These are phyloP conservation scores for Botrytis galanthina DNA, from an alignment of 2,329 filamentous ascomycete species.

Conservation along the genomic window DNA sequence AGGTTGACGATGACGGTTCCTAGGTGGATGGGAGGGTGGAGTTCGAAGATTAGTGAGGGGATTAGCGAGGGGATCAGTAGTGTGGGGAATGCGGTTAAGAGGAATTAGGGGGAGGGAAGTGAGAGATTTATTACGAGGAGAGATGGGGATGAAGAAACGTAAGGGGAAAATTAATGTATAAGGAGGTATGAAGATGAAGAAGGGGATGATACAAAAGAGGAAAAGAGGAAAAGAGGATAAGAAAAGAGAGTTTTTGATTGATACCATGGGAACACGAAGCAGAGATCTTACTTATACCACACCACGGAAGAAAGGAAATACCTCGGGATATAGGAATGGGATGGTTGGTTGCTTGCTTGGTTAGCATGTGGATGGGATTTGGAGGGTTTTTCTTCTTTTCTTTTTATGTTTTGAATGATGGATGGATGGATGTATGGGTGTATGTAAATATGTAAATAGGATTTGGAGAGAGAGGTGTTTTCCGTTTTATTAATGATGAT, in stretches of 20 bases:
- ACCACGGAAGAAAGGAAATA: slow-evolving; percentile 8
- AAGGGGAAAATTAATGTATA: background rate
- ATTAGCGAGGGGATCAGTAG: slow-evolving; percentile 35
- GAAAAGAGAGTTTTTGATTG: slow-evolving; percentile 5
- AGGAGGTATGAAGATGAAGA: background rate
- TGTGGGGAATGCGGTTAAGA: slow-evolving; percentile 33
- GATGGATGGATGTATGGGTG: background rate
- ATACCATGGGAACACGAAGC: slow-evolving; percentile 9
- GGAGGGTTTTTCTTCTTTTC: background rate
- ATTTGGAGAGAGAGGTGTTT: background rate
- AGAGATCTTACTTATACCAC: background rate
- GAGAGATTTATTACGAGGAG: background rate
- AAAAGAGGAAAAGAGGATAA: background rate
- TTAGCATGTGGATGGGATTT: background rate
- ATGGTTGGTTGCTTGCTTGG: background rate
- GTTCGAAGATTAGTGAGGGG: slow-evolving; percentile 34
- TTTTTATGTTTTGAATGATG: background rate
- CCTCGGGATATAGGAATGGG: slow-evolving; percentile 4
- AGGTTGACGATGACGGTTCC: slow-evolving; percentile 36
- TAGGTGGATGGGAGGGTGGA: slow-evolving; percentile 35
- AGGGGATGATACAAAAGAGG: background rate
- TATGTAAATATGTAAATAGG: background rate
- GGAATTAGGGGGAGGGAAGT: background rate
- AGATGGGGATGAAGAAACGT: background rate
- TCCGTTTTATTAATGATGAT: background rate